Evolutionary conservation across 176 grass and related monocot species (phyloP).

Genomic region (Panicum miliaceum): DNA sequence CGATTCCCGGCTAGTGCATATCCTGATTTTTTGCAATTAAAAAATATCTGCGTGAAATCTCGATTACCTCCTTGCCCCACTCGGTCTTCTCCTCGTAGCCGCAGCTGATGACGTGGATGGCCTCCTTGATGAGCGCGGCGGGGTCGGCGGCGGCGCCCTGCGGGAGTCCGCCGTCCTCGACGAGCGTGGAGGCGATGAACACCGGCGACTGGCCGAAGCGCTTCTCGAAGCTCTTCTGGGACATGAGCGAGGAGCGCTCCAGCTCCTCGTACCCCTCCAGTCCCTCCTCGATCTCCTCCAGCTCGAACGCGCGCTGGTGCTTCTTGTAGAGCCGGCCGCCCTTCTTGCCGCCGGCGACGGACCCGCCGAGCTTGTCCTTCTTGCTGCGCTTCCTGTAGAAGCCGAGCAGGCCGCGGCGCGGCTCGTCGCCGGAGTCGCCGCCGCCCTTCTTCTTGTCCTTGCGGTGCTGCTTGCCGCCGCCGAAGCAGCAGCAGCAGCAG

Average conservation of each 20-base stretch:
- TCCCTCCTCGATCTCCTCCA: conserved; percentile 99
- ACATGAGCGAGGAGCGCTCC: conserved; percentile 92
- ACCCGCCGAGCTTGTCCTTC: conserved; percentile 66
- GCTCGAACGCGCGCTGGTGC: conserved; percentile 77
- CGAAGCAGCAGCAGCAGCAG: conserved; percentile 84
- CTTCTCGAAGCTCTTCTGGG: conserved; percentile 98
- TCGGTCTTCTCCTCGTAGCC: conserved; percentile 97
- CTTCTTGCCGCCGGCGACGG: conserved; percentile 53
- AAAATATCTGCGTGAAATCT: too few species aligned
- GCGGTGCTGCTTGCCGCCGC: conserved; percentile 49
- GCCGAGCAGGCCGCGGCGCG: conserved; percentile 54
- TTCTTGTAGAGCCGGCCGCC: conserved; percentile 57
- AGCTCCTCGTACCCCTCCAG: conserved; percentile 91
- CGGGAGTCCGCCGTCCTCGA: conserved; percentile 86
- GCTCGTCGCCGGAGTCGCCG: conserved; percentile 45
- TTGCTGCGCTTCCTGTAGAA: conserved; percentile 73
- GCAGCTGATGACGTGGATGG: conserved; percentile 95
- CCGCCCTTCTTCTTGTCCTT: conserved; percentile 63
- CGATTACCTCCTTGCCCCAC: conserved; percentile 89
- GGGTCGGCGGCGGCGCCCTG: conserved; percentile 63
- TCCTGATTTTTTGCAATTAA: not conserved
- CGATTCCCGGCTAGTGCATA: conserved; percentile 68
- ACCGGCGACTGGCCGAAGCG: conserved; percentile 92
- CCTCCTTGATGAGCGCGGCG: conserved; percentile 76
- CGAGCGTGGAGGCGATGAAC: conserved; percentile 93